Evolutionary conservation across 2,329 filamentous ascomycete species (phyloP).

Genomic region (Didymella keratinophila): DNA sequence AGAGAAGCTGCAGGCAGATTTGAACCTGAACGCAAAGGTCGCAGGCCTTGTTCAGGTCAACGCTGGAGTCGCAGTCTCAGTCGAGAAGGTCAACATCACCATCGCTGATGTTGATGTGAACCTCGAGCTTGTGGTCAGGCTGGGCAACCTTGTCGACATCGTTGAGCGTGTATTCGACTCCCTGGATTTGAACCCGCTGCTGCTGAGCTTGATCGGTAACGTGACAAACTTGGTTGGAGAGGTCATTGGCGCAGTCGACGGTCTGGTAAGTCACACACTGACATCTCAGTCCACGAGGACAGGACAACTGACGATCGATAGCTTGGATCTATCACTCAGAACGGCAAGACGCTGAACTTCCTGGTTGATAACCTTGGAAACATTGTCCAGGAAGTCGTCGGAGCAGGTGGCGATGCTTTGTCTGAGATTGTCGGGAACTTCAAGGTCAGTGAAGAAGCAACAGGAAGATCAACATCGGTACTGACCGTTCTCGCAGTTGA

Average conservation of each 20-base stretch:
- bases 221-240: constrained; percentile 61
- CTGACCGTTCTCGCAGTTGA: constrained; percentile 40
- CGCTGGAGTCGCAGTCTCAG: constrained; percentile 57
- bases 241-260: constrained; percentile 66
- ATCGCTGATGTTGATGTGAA: constrained; percentile 67
- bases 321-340: constrained; percentile 66
- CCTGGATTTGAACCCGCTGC: constrained; percentile 67
- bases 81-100: constrained; percentile 66
- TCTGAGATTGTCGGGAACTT: constrained; percentile 66
- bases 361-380: constrained; percentile 69
- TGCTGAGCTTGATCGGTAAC: constrained; percentile 64
- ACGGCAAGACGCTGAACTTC: constrained; percentile 63
- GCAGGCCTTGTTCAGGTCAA: constrained; percentile 64
- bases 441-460: constrained; percentile 35
- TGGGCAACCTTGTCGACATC: constrained; percentile 67
- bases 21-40: constrained; percentile 68
- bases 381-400: constrained; percentile 66
- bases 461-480: neutral
- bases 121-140: constrained; percentile 66
- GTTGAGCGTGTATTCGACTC: constrained; percentile 68
- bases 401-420: constrained; percentile 55
- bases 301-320: constrained; percentile 11
- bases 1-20: constrained; percentile 65
- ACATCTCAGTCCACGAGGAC: neutral
- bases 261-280: constrained; percentile 48